Evolutionary conservation across 495 filamentous ascomycete species (phyloP), one percentile per base, ranked within the genome.

Genomic region (Tricharina praecox): DNA sequence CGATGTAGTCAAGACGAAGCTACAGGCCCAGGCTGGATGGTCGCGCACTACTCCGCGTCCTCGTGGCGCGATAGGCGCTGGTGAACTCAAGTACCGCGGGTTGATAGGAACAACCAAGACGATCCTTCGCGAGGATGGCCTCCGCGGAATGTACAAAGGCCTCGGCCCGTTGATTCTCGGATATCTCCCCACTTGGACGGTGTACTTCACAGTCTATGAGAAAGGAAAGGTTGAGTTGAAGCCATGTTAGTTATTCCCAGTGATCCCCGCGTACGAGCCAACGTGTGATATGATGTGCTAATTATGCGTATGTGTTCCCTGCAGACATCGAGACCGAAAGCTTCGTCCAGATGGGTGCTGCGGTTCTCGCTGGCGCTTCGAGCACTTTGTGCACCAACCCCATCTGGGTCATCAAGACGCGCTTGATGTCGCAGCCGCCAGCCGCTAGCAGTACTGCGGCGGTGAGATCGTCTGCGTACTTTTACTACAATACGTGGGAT

Each of bases 401-500:
- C 0, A 99, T 99, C 49, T 99, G 90, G 90, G 92, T 99, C 23
- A 93, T 99, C 66, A 99, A 99, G 62, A 99, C 90, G 25, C 74
- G 90, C 50, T 72, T 99, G 32, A 95, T 95, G 88, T 90, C 92
- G 2, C 88, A 96, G 57, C 71, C 76, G 4, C 56, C 54, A 10
- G 51, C 56, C 40, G 49, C 52, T 50, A 62, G 63, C 45, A n/a
- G n/a, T n/a, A n/a, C 63, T 9, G 55, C 59, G 23, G 21, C 55
- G 48, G 52, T 60, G 63, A 34, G 54, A 64, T 45, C 47, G 9
- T 47, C 48, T 20, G 85, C 86, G 23, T 96, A 86, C 83, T 80
- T 93, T 59, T 99, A 99, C 60, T 73, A 63, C 25, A 77, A 75
- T 35, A 95, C 90, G 20, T 66, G 79, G 49, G 90, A 99, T 62